Evolutionary conservation across 2,329 filamentous ascomycete genomes (phyloP).

Genomic region (Apiospora marii): DNA sequence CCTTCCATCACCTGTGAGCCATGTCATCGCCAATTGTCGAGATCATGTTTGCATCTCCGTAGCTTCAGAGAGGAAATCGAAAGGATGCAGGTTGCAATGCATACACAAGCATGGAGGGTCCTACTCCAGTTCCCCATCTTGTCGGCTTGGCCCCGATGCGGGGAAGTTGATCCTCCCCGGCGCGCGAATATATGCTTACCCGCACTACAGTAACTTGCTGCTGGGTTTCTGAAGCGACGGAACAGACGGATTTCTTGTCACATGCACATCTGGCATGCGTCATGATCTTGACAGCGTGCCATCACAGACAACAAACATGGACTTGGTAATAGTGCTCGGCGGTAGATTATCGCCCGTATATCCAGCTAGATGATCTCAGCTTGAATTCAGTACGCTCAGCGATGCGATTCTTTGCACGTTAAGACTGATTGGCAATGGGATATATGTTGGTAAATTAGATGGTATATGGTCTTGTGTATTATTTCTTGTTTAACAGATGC

Average conservation of each 20-base stretch:
- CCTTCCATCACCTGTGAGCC: not conserved
- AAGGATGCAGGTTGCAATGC: not conserved
- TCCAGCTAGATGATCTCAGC: not conserved
- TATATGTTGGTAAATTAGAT: not conserved
- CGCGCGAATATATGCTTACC: not conserved
- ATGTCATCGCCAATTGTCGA: not conserved
- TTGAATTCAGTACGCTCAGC: not conserved
- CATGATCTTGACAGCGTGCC: not conserved
- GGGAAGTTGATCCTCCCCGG: not conserved
- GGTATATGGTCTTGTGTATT: not conserved
- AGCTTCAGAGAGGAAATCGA: too few relatives aligned
- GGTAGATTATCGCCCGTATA: not conserved
- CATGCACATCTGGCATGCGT: not conserved
- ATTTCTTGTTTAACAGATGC: not conserved
- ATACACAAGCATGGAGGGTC: not conserved
- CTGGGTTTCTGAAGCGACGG: not conserved
- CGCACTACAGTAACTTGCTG: not conserved
- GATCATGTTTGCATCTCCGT: not conserved
- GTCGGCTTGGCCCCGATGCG: conserved; percentile 9
- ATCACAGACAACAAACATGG: not conserved
- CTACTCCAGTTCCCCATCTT: not conserved
- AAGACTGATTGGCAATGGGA: not conserved
- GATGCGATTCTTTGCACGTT: not conserved
- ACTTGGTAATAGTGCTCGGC: not conserved
- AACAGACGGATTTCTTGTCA: not conserved